Evolutionary conservation across 1,284 basidiomycete genomes (phyloP), one percentile per base, ranked within the genome.

Genomic region (Pseudozyma hubeiensis): DNA sequence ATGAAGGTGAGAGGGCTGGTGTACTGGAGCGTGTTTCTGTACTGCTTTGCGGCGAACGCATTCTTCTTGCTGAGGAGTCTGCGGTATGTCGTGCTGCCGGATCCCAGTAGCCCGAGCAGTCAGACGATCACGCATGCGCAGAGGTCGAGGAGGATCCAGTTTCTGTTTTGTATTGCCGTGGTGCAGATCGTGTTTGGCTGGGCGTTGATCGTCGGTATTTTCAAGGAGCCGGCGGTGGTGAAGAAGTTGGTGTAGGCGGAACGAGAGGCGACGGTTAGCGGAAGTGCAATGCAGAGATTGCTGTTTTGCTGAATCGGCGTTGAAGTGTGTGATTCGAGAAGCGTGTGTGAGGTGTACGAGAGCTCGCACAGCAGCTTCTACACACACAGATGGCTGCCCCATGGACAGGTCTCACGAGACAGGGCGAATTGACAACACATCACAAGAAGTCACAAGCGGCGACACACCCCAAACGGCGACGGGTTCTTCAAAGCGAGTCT

Each of bases 21-120:
- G 41, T 93, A 91, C 83, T 88, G 88, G 62, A 63, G 89, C 24
- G 87, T 91, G 6, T 97, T 97, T 83, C 68, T 92, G 47, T 97
- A 98, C 85, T 89, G 90, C 14, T 92, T 94, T 84, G 86, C 91
- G 34, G 92, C 95, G 17, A 96, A 95, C 70, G 93, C 91, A 0
- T 96, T 98, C 86, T 98, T 99, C 89, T 87, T 97, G 50, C 93
- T 94, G 79, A 71, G 78, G 50, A 52, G 54, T 5, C 88, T 98
- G 30, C 92, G 94, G 59, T 93, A 93, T 44, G 90, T 97, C 54
- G 90, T 97, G 50, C 88, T 97, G 3, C 94, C 95, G 4, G 89
- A 89, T 78, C 87, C 88, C 1, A 63, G 71, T 33, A 60, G 53
- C n/a, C 74, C 82, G 9, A 85, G 86, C 5, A 85, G 86, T 16